Evolutionary conservation across 2,329 filamentous ascomycete genomes (phyloP).

Genomic region (Ampelomyces quisqualis): DNA sequence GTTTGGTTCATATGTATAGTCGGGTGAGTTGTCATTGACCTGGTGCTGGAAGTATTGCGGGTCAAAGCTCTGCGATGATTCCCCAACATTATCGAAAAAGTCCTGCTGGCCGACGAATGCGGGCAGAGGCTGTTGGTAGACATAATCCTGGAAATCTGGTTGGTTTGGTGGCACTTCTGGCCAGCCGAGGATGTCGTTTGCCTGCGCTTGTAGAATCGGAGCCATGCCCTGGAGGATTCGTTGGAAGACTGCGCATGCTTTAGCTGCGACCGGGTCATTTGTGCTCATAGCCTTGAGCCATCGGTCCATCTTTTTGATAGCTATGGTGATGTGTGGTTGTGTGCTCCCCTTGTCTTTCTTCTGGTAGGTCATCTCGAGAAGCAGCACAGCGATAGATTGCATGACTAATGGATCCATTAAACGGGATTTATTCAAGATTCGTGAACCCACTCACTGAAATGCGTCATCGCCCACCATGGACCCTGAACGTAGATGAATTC

Average conservation of each 20-base stretch:
- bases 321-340: slow-evolving; percentile 24
- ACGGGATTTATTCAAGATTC: not conserved
- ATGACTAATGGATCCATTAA: slow-evolving; percentile 24
- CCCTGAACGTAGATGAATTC: slow-evolving; percentile 31
- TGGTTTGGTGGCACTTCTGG: not conserved
- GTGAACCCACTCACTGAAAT: slow-evolving; percentile 25
- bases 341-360: slow-evolving; percentile 28
- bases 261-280: slow-evolving; percentile 31
- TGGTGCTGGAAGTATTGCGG: not conserved
- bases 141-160: no score
- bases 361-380: slow-evolving; percentile 41
- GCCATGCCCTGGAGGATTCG: slow-evolving; percentile 19
- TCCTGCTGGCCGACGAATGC: no score
- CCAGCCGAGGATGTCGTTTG: slow-evolving; percentile 12
- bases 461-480: slow-evolving; percentile 47
- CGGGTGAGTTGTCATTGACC: not conserved
- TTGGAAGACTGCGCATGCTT: slow-evolving; percentile 28
- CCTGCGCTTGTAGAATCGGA: slow-evolving; percentile 14
- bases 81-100: no score
- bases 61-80: no score
- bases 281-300: slow-evolving; percentile 38
- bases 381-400: slow-evolving; percentile 42
- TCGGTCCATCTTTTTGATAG: slow-evolving; percentile 37
- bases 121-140: no score
- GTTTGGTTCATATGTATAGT: not conserved